Base-by-base conservation (phyloP, 75 land plant species). In the Sequoiadendron giganteum region DNA sequence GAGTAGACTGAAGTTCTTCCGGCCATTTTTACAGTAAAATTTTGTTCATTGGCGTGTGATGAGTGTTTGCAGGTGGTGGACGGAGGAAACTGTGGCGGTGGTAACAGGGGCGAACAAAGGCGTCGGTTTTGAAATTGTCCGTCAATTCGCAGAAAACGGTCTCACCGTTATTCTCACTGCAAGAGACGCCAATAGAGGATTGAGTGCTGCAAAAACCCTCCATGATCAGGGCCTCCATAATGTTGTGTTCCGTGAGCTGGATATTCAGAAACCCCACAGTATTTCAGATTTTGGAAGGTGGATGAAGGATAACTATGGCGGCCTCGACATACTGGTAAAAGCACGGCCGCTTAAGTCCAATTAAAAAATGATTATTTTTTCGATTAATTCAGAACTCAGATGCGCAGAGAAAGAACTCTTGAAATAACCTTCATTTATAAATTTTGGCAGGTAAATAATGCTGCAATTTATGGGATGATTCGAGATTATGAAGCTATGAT, bases 41-140 rank as follows among this genome's bases (percentile, higher is more conserved):
- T 58, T 58, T 58, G 25, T 58, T 19, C 3, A 19, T 58, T 58
- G 5, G 1, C 5, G 25, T 58, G 40, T 36, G 38, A 15, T 39
- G 82, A 36, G 5, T 80, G 30, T 83, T 1, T 42, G 79, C 89
- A 90, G 91, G 83, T 90, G 91, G 91, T 90, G 90, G 91, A 73
- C 91, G 5, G 78, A 48, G 21, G 80, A 90, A n/a, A 90, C 91
- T 15, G 73, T 90, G 86, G 91, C 91, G 34, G 90, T 90, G 21
- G 87, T 90, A 5, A 90, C 91, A 19, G 91, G 91, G 43, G 68
- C 89, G 5, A 90, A 90, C 87, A 90, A 90, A 79, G 91, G 91
- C 1, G 81, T 90, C 32, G 91, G 91, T 0, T 86, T 43, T 16
- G 91, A 89, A 70, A 86, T 90, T 85, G 87, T 84, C 10, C 76